Base-by-base conservation (phyloP, 371 early-diverging fungal genomes). In the Mucor piriformis region DNA sequence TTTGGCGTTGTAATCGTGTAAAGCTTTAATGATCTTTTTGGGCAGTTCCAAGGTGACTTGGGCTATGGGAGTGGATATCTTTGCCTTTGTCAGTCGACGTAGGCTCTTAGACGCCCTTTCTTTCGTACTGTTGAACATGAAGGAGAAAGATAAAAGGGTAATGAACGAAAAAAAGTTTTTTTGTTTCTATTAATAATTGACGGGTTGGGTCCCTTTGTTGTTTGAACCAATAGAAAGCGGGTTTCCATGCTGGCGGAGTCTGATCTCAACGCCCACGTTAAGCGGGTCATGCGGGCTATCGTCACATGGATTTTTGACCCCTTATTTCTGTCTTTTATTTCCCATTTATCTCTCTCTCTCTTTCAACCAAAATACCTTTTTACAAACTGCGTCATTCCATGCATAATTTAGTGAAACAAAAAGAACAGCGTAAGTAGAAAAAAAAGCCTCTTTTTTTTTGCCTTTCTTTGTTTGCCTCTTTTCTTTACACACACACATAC, bases 1-100 rank as follows among this genome's bases (percentile, higher is more conserved):
- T 51, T 79, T 71, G 6, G 90, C 86, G 16, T 77, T 70, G 63
- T 92, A 93, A 74, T 88, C 86, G 60, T 83, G 84, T 16, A 86
- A 72, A 10, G 94, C 93, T 58, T 87, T 90, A 73, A 95, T 89
- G 66, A 95, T 90, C 64, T 90, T 92, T 67, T 90, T 92, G 1
- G 95, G 95, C 18, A 66, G 32, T 8, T 66, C 59, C 12, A 69
- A 42, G 0, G 70, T 65, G 5, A 61, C 63, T 20, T 64, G 55
- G 29, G 64, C 49, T 10, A 72, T 49, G 35, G 81, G 81, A 13
- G 72, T 74, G 4, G 77, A 77, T 53, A 81, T 81, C 50, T 81
- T 72, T 34, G 69, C 63, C 50, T 80, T 80, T 37, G 53, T 73
- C 46, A 57, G 66, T 65, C 51, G 63, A 53, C 70, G 64, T 33